Evolutionary conservation across 352 stramenopile species (phyloP).

Genomic region (Pythium phragmitis): DNA sequence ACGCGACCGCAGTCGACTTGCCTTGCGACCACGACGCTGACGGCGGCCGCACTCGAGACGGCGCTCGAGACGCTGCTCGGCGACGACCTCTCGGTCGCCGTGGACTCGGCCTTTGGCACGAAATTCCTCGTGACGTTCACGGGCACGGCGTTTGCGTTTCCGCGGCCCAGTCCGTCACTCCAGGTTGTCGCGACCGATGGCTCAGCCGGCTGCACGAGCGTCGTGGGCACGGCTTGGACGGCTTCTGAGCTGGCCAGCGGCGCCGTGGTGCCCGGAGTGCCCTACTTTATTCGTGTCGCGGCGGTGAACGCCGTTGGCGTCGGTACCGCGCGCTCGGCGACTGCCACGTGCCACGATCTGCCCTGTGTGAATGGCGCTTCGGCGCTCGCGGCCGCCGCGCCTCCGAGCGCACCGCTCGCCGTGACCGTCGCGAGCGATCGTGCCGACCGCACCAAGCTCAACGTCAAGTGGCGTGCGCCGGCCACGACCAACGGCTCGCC

Average conservation of each 20-base stretch:
- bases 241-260: conserved; percentile 79
- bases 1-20: conserved; percentile 51
- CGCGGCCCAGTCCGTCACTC: conserved; percentile 30
- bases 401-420: conserved; percentile 64
- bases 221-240: conserved; percentile 64
- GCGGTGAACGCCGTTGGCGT: conserved; percentile 87
- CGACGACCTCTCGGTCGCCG: conserved; percentile 62
- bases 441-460: conserved; percentile 69
- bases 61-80: conserved; percentile 44
- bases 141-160: conserved; percentile 59
- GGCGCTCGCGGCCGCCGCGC: conserved; percentile 51
- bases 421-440: conserved; percentile 85
- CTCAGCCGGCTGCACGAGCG: conserved; percentile 46
- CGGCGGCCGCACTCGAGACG: conserved; percentile 27
- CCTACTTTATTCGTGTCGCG: conserved; percentile 90
- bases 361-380: conserved; percentile 42
- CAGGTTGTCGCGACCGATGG: conserved; percentile 50
- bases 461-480: conserved; percentile 84
- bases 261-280: conserved; percentile 65
- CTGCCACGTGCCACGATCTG: conserved; percentile 47
- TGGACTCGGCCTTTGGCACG: conserved; percentile 47
- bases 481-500: conserved; percentile 59
- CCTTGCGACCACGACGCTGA: conserved; percentile 36
- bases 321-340: conserved; percentile 50
- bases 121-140: conserved; percentile 90